A percentile compares a stretch with the other conserved stretches of the same genome.
phyloP scores from a whole-genome alignment of 805 yeast species.

The Millerago galiae region DNA sequence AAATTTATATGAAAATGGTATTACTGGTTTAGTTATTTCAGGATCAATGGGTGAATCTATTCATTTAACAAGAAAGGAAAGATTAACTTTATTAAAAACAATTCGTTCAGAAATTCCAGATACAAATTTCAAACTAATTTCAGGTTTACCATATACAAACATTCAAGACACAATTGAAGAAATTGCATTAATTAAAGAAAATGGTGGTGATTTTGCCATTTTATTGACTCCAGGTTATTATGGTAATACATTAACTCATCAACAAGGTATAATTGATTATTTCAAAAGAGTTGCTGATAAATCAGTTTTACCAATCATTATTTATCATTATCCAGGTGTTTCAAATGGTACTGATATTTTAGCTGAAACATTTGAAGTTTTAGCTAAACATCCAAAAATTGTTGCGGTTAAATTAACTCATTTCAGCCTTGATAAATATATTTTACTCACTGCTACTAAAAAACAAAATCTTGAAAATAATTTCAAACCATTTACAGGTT shows the following conservation, averaged over 20 bases:
- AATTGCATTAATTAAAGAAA: constrained; percentile 21
- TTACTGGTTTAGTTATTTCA: constrained; percentile 30
- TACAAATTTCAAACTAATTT: constrained; percentile 26
- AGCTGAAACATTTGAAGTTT: constrained; percentile 20
- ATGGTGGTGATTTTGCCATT: constrained; percentile 31
- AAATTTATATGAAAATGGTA: constrained; percentile 24
- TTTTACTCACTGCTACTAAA: constrained; percentile 32
- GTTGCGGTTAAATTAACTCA: constrained; percentile 38
- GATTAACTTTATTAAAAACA: constrained; percentile 24
- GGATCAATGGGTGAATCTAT: constrained; percentile 37
- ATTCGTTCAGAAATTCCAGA: constrained; percentile 29
- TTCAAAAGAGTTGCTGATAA: constrained; percentile 27
- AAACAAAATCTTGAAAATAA: constrained; percentile 28
- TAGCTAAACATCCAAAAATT: constrained; percentile 30
- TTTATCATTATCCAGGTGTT: constrained; percentile 34
- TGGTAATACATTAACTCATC: constrained; percentile 28
- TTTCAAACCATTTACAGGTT: constrained; percentile 43
- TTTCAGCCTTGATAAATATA: constrained; percentile 39
- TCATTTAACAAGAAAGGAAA: constrained; percentile 28
- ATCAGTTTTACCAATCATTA: constrained; percentile 29
- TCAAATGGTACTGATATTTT: constrained; percentile 27
- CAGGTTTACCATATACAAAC: constrained; percentile 27
- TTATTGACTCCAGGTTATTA: constrained; percentile 32
- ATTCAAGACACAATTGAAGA: constrained; percentile 26
- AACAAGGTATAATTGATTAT: constrained; percentile 28